Evolutionary conservation across 345 rosid genomes (phyloP).

Genomic region (Populus pruinosa): DNA sequence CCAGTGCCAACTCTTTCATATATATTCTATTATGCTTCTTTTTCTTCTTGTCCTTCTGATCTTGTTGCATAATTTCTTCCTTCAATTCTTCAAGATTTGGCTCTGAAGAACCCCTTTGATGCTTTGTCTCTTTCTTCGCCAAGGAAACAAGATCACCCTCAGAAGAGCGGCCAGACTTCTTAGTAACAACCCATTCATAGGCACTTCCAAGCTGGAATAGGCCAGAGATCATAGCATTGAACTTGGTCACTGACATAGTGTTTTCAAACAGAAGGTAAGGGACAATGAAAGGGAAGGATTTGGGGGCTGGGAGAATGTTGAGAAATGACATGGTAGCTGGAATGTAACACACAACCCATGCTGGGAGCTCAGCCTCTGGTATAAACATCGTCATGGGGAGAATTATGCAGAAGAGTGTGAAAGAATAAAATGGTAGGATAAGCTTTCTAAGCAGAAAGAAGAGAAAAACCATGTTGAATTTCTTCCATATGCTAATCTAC

Average conservation of each 20-base stretch:
- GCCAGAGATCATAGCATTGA: constrained; percentile 93
- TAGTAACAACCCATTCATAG: constrained; percentile 92
- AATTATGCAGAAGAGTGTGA: constrained; percentile 92
- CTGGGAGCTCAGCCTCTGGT: constrained; percentile 86
- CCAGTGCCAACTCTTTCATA: constrained; percentile 77
- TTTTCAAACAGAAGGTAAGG: constrained; percentile 96
- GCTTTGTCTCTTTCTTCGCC: constrained; percentile 51
- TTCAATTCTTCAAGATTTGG: constrained; percentile 54
- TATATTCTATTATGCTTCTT: constrained; percentile 88
- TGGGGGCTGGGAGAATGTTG: constrained; percentile 89
- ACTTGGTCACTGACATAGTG: constrained; percentile 96
- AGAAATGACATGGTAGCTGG: constrained; percentile 96
- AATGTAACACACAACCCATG: constrained; percentile 93
- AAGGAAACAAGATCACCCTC: constrained; percentile 79
- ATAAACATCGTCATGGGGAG: constrained; percentile 95
- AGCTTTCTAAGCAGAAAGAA: constrained; percentile 83
- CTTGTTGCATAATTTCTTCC: constrained; percentile 41
- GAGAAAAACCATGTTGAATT: constrained; percentile 86
- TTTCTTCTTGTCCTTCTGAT: constrained; percentile 36
- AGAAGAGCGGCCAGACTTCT: constrained; percentile 90
- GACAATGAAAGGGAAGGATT: constrained; percentile 88
- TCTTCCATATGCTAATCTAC: constrained; percentile 83
- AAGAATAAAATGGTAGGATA: constrained; percentile 85
- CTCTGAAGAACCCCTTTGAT: constrained; percentile 50
- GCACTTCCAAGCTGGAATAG: constrained; percentile 95